Percentiles rank a stretch among this genome's conserved stretches.
Evolutionary conservation across 2,329 filamentous ascomycete genomes (phyloP).

Genomic region (Leptographium wingfieldii): DNA sequence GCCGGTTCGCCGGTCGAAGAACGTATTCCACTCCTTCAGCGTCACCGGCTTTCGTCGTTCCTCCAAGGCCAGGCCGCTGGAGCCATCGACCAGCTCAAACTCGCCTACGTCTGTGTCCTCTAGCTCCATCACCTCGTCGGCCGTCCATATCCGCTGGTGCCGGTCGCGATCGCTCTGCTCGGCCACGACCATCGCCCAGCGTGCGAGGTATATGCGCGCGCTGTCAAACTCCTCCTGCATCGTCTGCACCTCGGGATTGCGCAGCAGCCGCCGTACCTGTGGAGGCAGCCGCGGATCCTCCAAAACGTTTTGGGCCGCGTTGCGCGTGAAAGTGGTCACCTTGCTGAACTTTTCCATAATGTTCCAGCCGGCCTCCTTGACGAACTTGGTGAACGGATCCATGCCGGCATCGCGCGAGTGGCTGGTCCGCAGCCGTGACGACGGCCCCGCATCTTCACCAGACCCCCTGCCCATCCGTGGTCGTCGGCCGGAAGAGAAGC

Average conservation of each 20-base stretch:
- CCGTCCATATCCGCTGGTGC: constrained; percentile 82
- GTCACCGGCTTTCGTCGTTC: constrained; percentile 69
- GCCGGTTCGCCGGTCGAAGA: constrained; percentile 68
- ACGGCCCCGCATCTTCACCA: constrained; percentile 4
- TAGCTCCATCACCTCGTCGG: constrained; percentile 79
- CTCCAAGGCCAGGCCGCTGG: constrained; percentile 55
- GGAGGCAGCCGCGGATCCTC: constrained; percentile 87
- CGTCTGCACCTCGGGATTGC: constrained; percentile 88
- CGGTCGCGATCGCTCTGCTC: constrained; percentile 89
- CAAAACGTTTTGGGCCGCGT: constrained; percentile 81
- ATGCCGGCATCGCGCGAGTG: constrained; percentile 53
- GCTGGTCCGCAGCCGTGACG: not conserved
- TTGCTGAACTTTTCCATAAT: constrained; percentile 94
- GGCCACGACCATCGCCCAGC: constrained; percentile 98
- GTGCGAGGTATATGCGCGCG: constrained; percentile 80
- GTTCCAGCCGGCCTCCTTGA: constrained; percentile 94
- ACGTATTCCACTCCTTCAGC: constrained; percentile 77
- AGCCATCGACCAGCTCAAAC: constrained; percentile 82
- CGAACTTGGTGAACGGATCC: constrained; percentile 85
- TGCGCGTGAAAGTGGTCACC: constrained; percentile 87
- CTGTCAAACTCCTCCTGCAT: constrained; percentile 96
- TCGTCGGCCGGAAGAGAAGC: constrained; percentile 21
- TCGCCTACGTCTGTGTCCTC: constrained; percentile 93
- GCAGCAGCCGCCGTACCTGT: constrained; percentile 71
- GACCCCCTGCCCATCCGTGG: not conserved